Conservation (phyloP, 192 early-diverging fungal genomes). For the Gamsiella multidivaricata region DNA sequence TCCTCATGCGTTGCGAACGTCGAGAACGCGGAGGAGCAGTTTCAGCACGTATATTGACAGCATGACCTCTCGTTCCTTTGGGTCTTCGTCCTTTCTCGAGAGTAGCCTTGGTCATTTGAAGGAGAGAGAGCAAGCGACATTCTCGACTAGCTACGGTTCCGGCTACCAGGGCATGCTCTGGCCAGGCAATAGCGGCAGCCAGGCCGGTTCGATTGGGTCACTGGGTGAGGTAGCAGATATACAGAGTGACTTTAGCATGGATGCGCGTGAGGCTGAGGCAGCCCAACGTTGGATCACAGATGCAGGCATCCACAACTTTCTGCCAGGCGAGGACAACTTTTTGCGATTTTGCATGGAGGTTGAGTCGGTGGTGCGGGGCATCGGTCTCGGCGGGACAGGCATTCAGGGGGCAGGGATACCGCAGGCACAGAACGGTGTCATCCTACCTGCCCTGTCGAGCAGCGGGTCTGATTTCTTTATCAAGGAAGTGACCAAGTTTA, state of each 20-base stretch:
- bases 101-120: slow-evolving; percentile 38
- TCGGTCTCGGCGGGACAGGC: slow-evolving; percentile 46
- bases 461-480: slow-evolving; percentile 45
- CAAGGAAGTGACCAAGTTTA: slow-evolving; percentile 44
- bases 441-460: slow-evolving; percentile 13
- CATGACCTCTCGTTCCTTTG: slow-evolving; percentile 29
- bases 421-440: slow-evolving; percentile 28
- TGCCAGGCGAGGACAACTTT: slow-evolving; percentile 56
- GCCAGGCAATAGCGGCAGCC: slow-evolving; percentile 12
- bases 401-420: slow-evolving; percentile 31
- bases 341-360: slow-evolving; percentile 57
- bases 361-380: slow-evolving; percentile 36
- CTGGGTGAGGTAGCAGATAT: slow-evolving; percentile 12
- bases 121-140: slow-evolving; percentile 26
- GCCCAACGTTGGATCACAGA: slow-evolving; percentile 51
- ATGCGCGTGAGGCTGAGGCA: slow-evolving; percentile 39
- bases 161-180: slow-evolving; percentile 8
- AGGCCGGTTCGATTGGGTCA: slow-evolving; percentile 2
- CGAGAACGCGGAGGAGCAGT: slow-evolving; percentile 34
- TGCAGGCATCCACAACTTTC: slow-evolving; percentile 48
- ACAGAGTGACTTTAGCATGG: slow-evolving; percentile 36
- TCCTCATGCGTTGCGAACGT: not conserved
- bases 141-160: slow-evolving; percentile 20
- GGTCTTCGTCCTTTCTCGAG: slow-evolving; percentile 18
- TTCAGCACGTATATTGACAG: slow-evolving; percentile 49